Evolutionary conservation across 2,329 filamentous ascomycete species (phyloP).

Genomic region (Verticillium nubilum): DNA sequence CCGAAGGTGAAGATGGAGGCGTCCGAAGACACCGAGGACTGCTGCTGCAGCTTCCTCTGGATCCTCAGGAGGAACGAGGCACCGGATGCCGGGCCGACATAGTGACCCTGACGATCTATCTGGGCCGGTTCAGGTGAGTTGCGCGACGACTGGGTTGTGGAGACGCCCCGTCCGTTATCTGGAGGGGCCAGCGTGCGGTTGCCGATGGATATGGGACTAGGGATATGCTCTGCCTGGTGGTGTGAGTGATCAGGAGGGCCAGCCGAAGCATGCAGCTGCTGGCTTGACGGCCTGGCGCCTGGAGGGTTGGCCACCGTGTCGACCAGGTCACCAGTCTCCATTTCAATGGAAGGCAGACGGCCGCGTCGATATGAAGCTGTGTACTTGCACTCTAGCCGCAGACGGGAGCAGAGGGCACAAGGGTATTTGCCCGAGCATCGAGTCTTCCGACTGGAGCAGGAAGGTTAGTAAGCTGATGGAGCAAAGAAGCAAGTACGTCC

Average conservation of each 20-base stretch:
- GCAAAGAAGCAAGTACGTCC: not conserved
- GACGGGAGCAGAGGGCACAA: slow-evolving; percentile 15
- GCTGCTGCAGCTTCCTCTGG: slow-evolving; percentile 33
- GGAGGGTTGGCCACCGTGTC: not conserved
- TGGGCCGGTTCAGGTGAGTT: slow-evolving; percentile 22
- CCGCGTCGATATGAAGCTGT: slow-evolving; percentile 17
- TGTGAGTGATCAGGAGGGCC: not conserved
- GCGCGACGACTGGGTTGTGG: not conserved
- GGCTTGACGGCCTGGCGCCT: not conserved
- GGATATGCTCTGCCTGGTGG: not conserved
- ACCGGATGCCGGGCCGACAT: slow-evolving; percentile 23
- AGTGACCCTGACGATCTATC: slow-evolving; percentile 22
- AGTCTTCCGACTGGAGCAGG: slow-evolving; percentile 15
- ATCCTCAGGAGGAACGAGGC: slow-evolving; percentile 20
- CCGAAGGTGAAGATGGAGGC: slow-evolving; percentile 43
- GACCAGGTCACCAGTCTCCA: slow-evolving; percentile 4
- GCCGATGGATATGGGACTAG: slow-evolving; percentile 1
- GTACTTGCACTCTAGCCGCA: slow-evolving; percentile 16
- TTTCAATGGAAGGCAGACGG: slow-evolving; percentile 17
- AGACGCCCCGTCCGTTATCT: not conserved
- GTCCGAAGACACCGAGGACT: slow-evolving; percentile 29
- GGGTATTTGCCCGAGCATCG: slow-evolving; percentile 18
- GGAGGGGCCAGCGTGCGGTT: not conserved
- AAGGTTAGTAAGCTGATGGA: not conserved
- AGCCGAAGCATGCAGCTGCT: not conserved